These are phyloP conservation scores for Podaxis sp. DNA, from an alignment of 768 basidiomycete species.

Conservation along the genomic window DNA sequence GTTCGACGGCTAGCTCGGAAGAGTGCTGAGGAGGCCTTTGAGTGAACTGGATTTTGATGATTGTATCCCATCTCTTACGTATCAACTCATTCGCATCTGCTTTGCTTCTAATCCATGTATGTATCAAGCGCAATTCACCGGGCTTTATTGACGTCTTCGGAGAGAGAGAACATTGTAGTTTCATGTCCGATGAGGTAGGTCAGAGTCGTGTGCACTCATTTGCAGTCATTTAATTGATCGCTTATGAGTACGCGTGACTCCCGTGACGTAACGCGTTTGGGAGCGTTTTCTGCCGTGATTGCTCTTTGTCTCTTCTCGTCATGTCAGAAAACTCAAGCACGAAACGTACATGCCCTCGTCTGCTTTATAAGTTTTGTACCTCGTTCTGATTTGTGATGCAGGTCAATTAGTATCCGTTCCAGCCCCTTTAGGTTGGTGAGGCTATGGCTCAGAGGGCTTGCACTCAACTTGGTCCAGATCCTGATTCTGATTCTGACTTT, in stretches of 20 bases:
- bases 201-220: too few relatives aligned
- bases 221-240: not conserved
- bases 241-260: not conserved
- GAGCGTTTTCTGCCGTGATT: not conserved
- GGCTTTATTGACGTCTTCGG: not conserved
- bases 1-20: conserved; percentile 84
- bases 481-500: conserved; percentile 53
- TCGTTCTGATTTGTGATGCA: conserved; percentile 19
- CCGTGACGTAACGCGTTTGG: conserved; percentile 5
- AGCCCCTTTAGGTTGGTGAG: conserved; percentile 34
- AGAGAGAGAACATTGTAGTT: not conserved
- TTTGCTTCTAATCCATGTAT: conserved; percentile 8
- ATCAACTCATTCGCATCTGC: conserved; percentile 5
- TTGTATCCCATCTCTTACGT: conserved; percentile 3
- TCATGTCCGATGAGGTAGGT: not conserved
- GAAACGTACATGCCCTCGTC: conserved; percentile 25
- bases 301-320: not conserved
- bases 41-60: conserved; percentile 38
- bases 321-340: conserved; percentile 22
- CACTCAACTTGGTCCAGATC: conserved; percentile 27
- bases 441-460: not conserved
- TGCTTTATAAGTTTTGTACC: not conserved
- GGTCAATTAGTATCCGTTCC: conserved; percentile 34
- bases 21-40: conserved; percentile 88
- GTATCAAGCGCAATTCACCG: not conserved